Conservation (phyloP, 2,329 filamentous ascomycete genomes). For the Knufia fluminis region DNA sequence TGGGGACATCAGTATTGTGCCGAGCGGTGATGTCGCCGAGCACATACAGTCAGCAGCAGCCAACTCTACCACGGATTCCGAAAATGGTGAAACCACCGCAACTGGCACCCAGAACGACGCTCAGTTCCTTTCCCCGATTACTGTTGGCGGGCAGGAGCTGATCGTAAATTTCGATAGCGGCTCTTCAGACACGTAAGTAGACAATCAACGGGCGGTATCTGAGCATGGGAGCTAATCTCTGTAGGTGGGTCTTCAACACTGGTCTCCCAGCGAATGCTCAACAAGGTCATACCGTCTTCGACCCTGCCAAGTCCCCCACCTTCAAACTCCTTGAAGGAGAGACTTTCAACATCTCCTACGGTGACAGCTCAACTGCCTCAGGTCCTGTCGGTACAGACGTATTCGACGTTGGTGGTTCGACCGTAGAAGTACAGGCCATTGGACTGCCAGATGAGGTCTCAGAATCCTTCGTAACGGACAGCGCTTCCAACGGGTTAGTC, state of each 20-base stretch:
- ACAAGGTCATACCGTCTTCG: slow-evolving; percentile 46
- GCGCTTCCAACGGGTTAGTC: slow-evolving; percentile 58
- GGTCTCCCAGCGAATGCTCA: slow-evolving; percentile 40
- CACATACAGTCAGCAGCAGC: slow-evolving; percentile 23
- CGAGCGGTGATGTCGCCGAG: slow-evolving; percentile 23
- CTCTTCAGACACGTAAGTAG: slow-evolving; percentile 56
- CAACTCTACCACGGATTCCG: slow-evolving; percentile 17
- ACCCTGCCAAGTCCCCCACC: slow-evolving; percentile 44
- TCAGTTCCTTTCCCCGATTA: slow-evolving; percentile 61
- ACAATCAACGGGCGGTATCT: not conserved
- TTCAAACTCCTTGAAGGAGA: slow-evolving; percentile 42
- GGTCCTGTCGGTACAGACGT: slow-evolving; percentile 58
- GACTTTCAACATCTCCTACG: slow-evolving; percentile 58
- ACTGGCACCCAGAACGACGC: slow-evolving; percentile 56
- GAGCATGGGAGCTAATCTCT: slow-evolving; percentile 1
- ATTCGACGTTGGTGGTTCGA: slow-evolving; percentile 58
- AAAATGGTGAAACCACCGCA: slow-evolving; percentile 52
- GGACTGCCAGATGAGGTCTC: slow-evolving; percentile 56
- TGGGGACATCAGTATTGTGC: slow-evolving; percentile 29
- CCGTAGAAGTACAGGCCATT: slow-evolving; percentile 53
- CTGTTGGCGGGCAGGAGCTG: slow-evolving; percentile 59
- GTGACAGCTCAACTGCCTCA: slow-evolving; percentile 54
- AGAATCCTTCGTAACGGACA: slow-evolving; percentile 48
- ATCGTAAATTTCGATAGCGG: slow-evolving; percentile 69
- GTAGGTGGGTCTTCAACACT: slow-evolving; percentile 61